A percentile compares a stretch with the other conserved stretches of the same genome.
Evolutionary conservation across 192 early-diverging fungal genomes (phyloP).

Genomic region (Piromyces sp.): DNA sequence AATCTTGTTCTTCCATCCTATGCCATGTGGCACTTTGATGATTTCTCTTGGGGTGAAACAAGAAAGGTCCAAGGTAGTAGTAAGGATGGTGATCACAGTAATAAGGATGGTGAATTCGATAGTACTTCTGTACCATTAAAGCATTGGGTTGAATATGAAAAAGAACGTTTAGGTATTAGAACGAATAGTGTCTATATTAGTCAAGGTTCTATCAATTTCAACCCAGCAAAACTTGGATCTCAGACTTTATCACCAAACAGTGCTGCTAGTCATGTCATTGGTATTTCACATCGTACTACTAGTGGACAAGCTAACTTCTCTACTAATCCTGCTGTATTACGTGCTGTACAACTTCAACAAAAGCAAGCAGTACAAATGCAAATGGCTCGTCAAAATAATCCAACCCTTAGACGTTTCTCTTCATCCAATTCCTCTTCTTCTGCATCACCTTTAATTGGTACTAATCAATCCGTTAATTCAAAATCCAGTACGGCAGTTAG

Average conservation of each 20-base stretch:
- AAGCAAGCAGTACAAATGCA: neutral
- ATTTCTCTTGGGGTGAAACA: constrained; percentile 98
- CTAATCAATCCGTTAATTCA: neutral
- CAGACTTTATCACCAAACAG: neutral
- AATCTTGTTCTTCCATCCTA: constrained; percentile 62
- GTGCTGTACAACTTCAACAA: neutral
- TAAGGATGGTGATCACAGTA: constrained; percentile 23
- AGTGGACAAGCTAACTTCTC: neutral
- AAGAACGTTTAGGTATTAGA: neutral
- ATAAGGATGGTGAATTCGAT: constrained; percentile 18
- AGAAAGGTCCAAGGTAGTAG: constrained; percentile 59
- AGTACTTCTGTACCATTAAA: constrained; percentile 12
- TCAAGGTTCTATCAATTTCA: too few relatives aligned
- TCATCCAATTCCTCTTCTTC: neutral
- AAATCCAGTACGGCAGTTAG: neutral
- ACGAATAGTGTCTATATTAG: neutral
- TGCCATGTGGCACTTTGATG: constrained; percentile 98
- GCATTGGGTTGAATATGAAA: constrained; percentile 22
- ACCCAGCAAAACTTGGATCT: too few relatives aligned
- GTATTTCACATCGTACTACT: neutral
- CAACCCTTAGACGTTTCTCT: neutral
- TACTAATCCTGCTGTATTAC: neutral
- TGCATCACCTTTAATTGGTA: neutral
- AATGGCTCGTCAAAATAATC: neutral
- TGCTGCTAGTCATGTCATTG: neutral